Conservation (phyloP, 2,329 filamentous ascomycete species). For the Trichoderma breve region DNA sequence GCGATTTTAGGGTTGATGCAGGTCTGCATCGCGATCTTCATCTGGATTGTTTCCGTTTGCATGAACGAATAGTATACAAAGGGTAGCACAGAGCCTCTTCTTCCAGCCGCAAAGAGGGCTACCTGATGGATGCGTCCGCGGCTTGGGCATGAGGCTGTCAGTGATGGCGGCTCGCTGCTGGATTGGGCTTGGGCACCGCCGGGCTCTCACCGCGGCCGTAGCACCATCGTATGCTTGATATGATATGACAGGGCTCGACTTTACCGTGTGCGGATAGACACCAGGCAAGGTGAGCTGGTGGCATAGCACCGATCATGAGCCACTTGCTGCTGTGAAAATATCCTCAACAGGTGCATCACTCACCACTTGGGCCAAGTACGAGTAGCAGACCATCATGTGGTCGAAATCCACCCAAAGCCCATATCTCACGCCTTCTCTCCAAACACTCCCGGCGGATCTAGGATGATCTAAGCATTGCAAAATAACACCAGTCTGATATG, state of each 20-base stretch:
- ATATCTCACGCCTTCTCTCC: neutral
- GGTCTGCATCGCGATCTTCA: slow-evolving; percentile 9
- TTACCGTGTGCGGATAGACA: neutral
- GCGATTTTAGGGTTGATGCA: slow-evolving; percentile 13
- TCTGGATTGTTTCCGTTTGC: slow-evolving; percentile 5
- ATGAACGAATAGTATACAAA: slow-evolving; percentile 9
- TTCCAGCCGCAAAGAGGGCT: neutral
- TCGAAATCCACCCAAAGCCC: neutral
- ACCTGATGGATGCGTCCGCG: neutral
- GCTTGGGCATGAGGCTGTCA: slow-evolving; percentile 7
- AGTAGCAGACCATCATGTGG: neutral
- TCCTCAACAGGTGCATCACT: neutral
- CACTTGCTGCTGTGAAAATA: neutral
- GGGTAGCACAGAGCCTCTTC: neutral
- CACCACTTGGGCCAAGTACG: neutral
- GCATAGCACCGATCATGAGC: neutral
- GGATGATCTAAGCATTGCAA: neutral
- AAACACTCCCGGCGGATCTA: neutral
- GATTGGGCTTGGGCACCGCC: slow-evolving; percentile 11
- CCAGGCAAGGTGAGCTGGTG: neutral
- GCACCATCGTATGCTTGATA: neutral
- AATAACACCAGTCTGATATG: neutral
- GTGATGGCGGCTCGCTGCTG: neutral
- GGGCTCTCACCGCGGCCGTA: slow-evolving; percentile 5
- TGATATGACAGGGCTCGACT: slow-evolving; percentile 2